These are phyloP conservation scores for Aspergillus terreus DNA, from an alignment of 2,329 filamentous ascomycete species.

Conservation along the genomic window DNA sequence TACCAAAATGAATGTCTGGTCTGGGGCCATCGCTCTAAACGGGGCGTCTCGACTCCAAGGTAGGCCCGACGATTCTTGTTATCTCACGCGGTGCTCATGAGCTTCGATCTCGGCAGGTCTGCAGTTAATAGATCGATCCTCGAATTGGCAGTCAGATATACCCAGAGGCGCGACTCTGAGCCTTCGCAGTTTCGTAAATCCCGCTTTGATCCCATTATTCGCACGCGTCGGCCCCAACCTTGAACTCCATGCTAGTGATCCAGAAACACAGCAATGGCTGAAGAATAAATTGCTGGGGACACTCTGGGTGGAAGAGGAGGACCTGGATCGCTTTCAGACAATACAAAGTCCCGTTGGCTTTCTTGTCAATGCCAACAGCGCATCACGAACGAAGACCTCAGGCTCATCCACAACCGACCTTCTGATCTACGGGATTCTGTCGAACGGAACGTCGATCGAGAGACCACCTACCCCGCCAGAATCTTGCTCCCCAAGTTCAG, in stretches of 20 bases:
- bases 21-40: slow-evolving; percentile 29
- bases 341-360: slow-evolving; percentile 39
- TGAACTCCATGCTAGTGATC: slow-evolving; percentile 34
- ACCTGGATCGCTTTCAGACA: slow-evolving; percentile 23
- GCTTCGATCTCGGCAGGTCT: slow-evolving; percentile 21
- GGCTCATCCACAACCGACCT: slow-evolving; percentile 31
- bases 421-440: slow-evolving; percentile 38
- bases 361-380: slow-evolving; percentile 29
- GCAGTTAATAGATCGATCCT: slow-evolving; percentile 31
- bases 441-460: slow-evolving; percentile 22
- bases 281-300: slow-evolving; percentile 33
- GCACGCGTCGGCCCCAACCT: slow-evolving; percentile 38
- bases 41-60: slow-evolving; percentile 28
- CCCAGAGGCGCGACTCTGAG: slow-evolving; percentile 30
- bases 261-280: slow-evolving; percentile 36
- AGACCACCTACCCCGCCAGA: slow-evolving; percentile 34
- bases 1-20: slow-evolving; percentile 36
- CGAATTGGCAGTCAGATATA: slow-evolving; percentile 31
- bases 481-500: slow-evolving; percentile 26
- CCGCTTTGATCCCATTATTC: slow-evolving; percentile 38
- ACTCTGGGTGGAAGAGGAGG: slow-evolving; percentile 33
- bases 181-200: slow-evolving; percentile 37
- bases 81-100: not conserved
- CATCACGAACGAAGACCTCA: slow-evolving; percentile 12
- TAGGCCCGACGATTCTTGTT: slow-evolving; percentile 10